Evolutionary conservation across 768 basidiomycete genomes (phyloP).

Genomic region (Steccherinum ochraceum): DNA sequence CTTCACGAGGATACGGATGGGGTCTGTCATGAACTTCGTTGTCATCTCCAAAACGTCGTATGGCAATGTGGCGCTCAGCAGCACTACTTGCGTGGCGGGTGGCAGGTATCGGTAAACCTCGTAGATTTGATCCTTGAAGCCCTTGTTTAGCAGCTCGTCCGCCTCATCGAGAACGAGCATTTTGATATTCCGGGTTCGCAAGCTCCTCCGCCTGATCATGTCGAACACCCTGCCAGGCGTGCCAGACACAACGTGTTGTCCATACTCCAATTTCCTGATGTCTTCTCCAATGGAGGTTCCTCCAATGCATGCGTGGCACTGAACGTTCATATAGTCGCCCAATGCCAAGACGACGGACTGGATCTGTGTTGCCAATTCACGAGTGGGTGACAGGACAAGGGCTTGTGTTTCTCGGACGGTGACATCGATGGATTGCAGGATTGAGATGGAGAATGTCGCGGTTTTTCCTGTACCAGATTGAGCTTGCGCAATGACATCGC

Average conservation of each 20-base stretch:
- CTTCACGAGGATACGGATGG: constrained; percentile 96
- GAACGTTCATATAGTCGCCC: constrained; percentile 99
- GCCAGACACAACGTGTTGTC: constrained; percentile 95
- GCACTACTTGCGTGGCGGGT: constrained; percentile 93
- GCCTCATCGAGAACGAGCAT: constrained; percentile 95
- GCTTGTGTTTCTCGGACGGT: constrained; percentile 94
- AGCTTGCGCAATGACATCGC: constrained; percentile 98
- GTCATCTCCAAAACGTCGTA: constrained; percentile 99
- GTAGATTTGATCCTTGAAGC: constrained; percentile 99
- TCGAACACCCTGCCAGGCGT: constrained; percentile 98
- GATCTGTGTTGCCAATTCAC: constrained; percentile 98
- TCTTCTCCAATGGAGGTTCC: constrained; percentile 97
- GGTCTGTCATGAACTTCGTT: constrained; percentile 99
- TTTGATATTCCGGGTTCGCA: constrained; percentile 96
- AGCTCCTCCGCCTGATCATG: constrained; percentile 92
- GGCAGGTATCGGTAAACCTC: constrained; percentile 98
- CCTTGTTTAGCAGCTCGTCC: constrained; percentile 94
- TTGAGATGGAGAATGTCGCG: constrained; percentile 96
- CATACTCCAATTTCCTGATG: constrained; percentile 94
- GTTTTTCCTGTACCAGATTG: constrained; percentile 99
- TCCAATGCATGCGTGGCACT: constrained; percentile 97
- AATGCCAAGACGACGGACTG: constrained; percentile 94
- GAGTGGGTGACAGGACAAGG: constrained; percentile 94
- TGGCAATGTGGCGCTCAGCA: constrained; percentile 93
- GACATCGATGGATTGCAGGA: constrained; percentile 96